Evolutionary conservation across 345 rosid species (phyloP).

Genomic region (Atalantia buxifolia): DNA sequence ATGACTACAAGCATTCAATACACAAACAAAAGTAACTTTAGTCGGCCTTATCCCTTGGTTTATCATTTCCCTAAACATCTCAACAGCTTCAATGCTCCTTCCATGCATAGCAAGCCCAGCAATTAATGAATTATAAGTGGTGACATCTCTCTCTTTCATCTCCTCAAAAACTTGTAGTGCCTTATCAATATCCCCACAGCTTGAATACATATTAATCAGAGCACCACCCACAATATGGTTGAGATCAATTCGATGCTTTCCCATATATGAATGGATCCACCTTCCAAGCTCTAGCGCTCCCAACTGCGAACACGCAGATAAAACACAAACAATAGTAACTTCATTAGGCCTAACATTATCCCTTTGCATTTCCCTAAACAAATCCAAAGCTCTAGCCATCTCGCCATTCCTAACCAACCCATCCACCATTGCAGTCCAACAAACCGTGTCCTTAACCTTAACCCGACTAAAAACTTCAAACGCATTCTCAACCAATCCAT

Average conservation of each 20-base stretch:
- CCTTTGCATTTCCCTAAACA: constrained; percentile 60
- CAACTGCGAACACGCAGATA: constrained; percentile 57
- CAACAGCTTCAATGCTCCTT: constrained; percentile 43
- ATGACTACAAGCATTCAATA: constrained; percentile 68
- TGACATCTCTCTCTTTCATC: constrained; percentile 44
- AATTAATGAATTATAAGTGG: constrained; percentile 58
- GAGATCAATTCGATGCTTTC: constrained; percentile 34
- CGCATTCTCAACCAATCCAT: constrained; percentile 42
- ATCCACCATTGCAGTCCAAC: constrained; percentile 74
- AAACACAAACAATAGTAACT: constrained; percentile 53
- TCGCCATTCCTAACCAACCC: constrained; percentile 57
- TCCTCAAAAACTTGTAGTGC: constrained; percentile 36
- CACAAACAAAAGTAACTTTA: constrained; percentile 50
- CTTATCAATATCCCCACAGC: constrained; percentile 52
- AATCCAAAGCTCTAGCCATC: constrained; percentile 53
- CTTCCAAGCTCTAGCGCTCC: constrained; percentile 64
- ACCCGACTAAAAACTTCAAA: constrained; percentile 34
- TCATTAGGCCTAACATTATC: constrained; percentile 43
- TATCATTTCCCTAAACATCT: constrained; percentile 39
- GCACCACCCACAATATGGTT: constrained; percentile 57
- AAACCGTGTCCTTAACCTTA: constrained; percentile 47
- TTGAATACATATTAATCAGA: constrained; percentile 56
- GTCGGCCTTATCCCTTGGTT: constrained; percentile 42
- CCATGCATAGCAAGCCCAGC: constrained; percentile 62
- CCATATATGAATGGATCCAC: constrained; percentile 56